Evolutionary conservation across 495 filamentous ascomycete genomes (phyloP), one percentile per base, ranked within the genome.

Genomic region (Neurospora tetrasperma): DNA sequence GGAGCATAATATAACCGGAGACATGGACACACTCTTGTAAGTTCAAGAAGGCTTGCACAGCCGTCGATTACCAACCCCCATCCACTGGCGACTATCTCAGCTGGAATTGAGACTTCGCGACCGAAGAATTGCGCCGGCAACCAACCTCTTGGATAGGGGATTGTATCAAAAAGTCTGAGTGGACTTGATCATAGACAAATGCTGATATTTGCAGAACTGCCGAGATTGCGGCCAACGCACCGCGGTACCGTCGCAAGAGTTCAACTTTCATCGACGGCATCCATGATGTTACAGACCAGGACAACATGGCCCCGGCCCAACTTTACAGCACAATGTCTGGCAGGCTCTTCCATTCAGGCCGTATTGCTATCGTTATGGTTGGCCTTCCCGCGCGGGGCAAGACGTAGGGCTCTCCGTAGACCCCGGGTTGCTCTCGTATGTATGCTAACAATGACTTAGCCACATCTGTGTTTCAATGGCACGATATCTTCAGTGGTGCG

Each of bases 241-340:
- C 92, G 62, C 90, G 91, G 35, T 89, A 88, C 74, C 89, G 94
- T 72, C 92, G 96, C 73, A 91, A 92, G 81, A 97, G 94, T 69
- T 97, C 93, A 73, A 97, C 94, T 43, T 97, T 96, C 81, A 91
- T 97, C 78, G 96, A 99, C 88, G 96, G 93, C 20, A 97, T 99
- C 75, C 96, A 99, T 83, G 95, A 98, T 83, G 86, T 97, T 71
- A 89, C 92, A 2, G 94, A 92, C 74, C 89, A 90, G 70, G 78
- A 70, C 31, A 90, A 94, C 72, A 89, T 96, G 84, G 96, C 96
- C 4, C 96, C 96, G 18, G 96, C 96, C 72, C 96, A 99, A 83
- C 85, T 99, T 35, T 99, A 99, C 81, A 97, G 93, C 80, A 99
- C 96, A 23, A 94, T 97, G 86, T 98, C 95, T 43, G 96, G 96